phyloP scores from a whole-genome alignment of 805 yeast genomes.

The Suhomyces emberorum region DNA sequence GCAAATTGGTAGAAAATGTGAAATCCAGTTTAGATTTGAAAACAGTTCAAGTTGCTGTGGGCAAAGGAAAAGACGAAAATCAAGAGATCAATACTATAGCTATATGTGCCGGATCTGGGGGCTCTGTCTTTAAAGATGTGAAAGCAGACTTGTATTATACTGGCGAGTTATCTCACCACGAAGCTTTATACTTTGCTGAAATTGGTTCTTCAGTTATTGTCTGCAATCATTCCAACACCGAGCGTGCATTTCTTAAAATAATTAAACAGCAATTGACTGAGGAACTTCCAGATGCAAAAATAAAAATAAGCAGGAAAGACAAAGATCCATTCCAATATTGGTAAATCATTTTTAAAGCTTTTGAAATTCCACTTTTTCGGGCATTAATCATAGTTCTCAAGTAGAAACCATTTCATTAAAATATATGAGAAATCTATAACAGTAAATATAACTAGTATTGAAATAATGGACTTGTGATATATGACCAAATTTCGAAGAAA shows the following conservation, averaged over 20 bases:
- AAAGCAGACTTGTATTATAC: conserved; percentile 73
- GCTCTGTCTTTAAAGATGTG: conserved; percentile 63
- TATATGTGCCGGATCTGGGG: conserved; percentile 95
- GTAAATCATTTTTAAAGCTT: not conserved
- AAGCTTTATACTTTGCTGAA: conserved; percentile 69
- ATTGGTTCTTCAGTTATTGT: conserved; percentile 66
- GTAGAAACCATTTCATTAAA: too few species aligned
- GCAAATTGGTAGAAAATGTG: conserved; percentile 45
- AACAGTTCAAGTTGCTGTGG: conserved; percentile 60
- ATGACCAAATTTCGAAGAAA: too few species aligned
- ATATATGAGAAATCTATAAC: too few species aligned
- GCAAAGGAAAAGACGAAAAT: conserved; percentile 20
- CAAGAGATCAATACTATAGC: conserved; percentile 58
- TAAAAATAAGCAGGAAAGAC: conserved; percentile 56
- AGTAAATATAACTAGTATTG: too few species aligned
- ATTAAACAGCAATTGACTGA: conserved; percentile 48
- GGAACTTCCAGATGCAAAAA: conserved; percentile 43
- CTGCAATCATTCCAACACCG: conserved; percentile 91
- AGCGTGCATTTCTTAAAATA: conserved; percentile 70
- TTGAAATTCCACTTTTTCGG: too few species aligned
- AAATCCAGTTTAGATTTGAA: conserved; percentile 52
- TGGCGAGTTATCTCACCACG: conserved; percentile 95
- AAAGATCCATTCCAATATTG: conserved; percentile 51
- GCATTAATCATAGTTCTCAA: too few species aligned
- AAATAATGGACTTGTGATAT: too few species aligned